These are phyloP conservation scores for Oryza meyeriana DNA, from an alignment of 176 grass and related monocot species.

Conservation along the genomic window DNA sequence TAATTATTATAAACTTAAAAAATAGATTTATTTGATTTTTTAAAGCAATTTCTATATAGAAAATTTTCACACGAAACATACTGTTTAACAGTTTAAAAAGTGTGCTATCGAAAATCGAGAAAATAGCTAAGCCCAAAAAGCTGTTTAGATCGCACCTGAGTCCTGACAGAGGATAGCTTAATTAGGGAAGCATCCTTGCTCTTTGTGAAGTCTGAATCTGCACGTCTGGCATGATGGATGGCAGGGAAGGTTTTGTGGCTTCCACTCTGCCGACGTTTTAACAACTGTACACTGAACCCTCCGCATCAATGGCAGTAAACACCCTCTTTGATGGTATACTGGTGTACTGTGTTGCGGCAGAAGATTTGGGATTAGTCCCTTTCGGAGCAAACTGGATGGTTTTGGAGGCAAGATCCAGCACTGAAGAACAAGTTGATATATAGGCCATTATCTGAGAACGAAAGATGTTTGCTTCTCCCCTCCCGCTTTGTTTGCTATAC, in stretches of 20 bases:
- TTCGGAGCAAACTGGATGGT: not conserved
- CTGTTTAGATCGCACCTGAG: no score
- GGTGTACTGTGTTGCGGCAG: not conserved
- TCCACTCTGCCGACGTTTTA: not conserved
- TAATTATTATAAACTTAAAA: no score
- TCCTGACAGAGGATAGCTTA: not conserved
- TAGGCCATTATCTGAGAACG: slow-evolving; percentile 1
- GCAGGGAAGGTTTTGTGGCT: not conserved
- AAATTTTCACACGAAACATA: no score
- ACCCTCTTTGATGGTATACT: not conserved
- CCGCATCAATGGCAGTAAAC: not conserved
- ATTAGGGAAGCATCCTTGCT: not conserved
- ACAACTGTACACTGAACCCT: not conserved
- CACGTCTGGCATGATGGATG: not conserved
- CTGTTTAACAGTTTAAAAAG: no score
- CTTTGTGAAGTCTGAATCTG: not conserved
- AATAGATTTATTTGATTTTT: no score
- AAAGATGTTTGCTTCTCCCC: not conserved
- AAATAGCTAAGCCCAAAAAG: no score
- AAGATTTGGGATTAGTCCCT: slow-evolving; percentile 23
- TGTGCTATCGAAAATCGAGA: no score
- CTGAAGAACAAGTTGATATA: slow-evolving; percentile 2
- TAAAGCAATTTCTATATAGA: no score
- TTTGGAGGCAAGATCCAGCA: not conserved
- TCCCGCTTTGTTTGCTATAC: not conserved